Percentiles rank a stretch among this genome's conserved stretches.
Conservation (phyloP, 495 filamentous ascomycete genomes). For the Emericellopsis terricola region DNA sequence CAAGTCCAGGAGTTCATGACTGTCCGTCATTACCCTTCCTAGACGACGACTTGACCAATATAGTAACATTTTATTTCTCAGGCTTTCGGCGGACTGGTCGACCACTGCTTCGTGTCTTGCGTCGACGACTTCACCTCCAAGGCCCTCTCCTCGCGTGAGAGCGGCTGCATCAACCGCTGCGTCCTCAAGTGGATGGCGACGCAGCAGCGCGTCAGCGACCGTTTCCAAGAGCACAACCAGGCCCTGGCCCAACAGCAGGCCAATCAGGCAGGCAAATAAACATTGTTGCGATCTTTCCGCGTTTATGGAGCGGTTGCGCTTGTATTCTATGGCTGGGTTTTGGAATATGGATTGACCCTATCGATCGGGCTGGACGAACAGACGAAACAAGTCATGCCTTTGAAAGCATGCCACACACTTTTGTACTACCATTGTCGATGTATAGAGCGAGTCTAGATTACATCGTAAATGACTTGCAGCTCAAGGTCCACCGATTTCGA, state of each 20-base stretch:
- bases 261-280: slow-evolving; percentile 4
- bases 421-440: too few species aligned
- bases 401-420: too few species aligned
- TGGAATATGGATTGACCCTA: too few species aligned
- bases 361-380: too few species aligned
- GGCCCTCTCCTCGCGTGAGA: slow-evolving; percentile 68
- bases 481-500: too few species aligned
- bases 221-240: slow-evolving; percentile 89
- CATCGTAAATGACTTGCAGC: too few species aligned
- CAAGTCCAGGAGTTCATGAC: slow-evolving; percentile 98
- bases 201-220: slow-evolving; percentile 65
- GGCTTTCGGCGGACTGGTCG: slow-evolving; percentile 95
- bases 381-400: too few species aligned
- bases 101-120: slow-evolving; percentile 91
- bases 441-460: too few species aligned
- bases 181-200: slow-evolving; percentile 89
- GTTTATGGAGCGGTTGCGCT: too few species aligned
- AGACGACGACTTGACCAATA: not conserved
- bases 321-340: too few species aligned
- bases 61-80: slow-evolving; percentile 23
- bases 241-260: slow-evolving; percentile 59
- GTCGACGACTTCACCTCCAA: slow-evolving; percentile 98
- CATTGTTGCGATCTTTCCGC: not conserved
- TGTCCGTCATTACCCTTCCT: slow-evolving; percentile 31
- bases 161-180: slow-evolving; percentile 79